Base-by-base conservation (phyloP, 768 basidiomycete species). In the Agrocybe chaxingu region DNA sequence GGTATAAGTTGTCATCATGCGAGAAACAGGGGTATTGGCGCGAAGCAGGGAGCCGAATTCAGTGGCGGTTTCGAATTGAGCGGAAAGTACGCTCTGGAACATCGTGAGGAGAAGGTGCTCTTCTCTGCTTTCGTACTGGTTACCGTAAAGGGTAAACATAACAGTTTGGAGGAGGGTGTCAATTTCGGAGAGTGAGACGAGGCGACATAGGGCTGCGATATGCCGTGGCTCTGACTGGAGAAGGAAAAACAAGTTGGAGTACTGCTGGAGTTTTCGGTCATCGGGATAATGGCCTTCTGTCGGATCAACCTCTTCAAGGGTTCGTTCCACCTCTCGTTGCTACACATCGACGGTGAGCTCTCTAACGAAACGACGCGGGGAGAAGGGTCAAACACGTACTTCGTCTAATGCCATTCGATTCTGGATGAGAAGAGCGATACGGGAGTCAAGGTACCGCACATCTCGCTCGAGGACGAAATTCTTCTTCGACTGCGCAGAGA, bases 1-100 rank as follows among this genome's bases (percentile, higher is more conserved):
- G 47, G 97, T 98, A 71, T 99, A 99, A 13, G 97, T 98, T 40
- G 97, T 99, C 97, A 99, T 99, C 97, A 99, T 99, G 35, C 97
- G 87, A 43, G 94, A 98, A 18, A 99, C 97, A 42, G 97, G 97
- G 44, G 97, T 99, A 70, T 99, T 99, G 52, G 97, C 97, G 47
- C 97, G 91, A 29, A 99, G 82, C 8, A 99, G 79, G 4, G 96
- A 98, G n/a, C 96, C 95, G 59, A 99, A 98, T 68, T 99, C 97
- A 47, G 94, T 96, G 11, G 97, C 94, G 2, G 92, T 98, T 70
- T 99, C 97, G 74, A 99, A 99, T 69, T 99, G 97, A 19, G 97
- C 96, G 41, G 96, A 95, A 4, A 99, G 77, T 8, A 99, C 97
- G 60, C 92, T 94, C 75, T 99, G 89, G 73, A 99, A 99, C 97